Percentiles rank a stretch among this genome's conserved stretches.
Conservation (phyloP, 2,329 filamentous ascomycete genomes). For the Neurospora crassa region DNA sequence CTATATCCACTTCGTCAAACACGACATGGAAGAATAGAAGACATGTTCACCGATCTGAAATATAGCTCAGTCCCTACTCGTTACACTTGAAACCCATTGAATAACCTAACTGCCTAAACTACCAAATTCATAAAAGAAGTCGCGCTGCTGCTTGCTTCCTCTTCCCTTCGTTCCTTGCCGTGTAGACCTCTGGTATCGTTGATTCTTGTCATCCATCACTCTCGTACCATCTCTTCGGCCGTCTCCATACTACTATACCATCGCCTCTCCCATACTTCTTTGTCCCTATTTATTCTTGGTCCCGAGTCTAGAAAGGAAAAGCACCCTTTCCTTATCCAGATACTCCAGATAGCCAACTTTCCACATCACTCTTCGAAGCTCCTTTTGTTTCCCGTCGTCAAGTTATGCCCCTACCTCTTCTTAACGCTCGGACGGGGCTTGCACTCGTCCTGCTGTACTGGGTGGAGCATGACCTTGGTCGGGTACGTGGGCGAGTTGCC, state of each 20-base stretch:
- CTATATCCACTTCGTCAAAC: neutral
- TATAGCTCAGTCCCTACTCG: neutral
- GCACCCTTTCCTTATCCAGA: neutral
- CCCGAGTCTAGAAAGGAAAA: neutral
- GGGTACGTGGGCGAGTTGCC: conserved; percentile 66
- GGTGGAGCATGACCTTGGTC: conserved; percentile 79
- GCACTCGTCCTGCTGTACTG: conserved; percentile 54
- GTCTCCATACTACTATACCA: neutral
- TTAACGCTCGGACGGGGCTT: conserved; percentile 51
- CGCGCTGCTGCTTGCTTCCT: neutral
- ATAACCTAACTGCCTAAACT: neutral
- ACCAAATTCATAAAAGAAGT: neutral
- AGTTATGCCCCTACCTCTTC: conserved; percentile 40
- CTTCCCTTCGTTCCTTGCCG: neutral
- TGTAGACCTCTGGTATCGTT: neutral
- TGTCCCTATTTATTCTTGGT: neutral
- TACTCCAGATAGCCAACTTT: neutral
- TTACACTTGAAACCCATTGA: neutral
- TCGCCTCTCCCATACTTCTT: neutral
- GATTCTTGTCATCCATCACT: neutral
- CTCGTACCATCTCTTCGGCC: neutral
- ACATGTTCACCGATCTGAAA: neutral
- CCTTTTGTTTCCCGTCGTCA: neutral
- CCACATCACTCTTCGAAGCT: neutral
- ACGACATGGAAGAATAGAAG: fast-evolving